Conservation (phyloP, 2,329 filamentous ascomycete genomes). For the Aspergillus hortae region DNA sequence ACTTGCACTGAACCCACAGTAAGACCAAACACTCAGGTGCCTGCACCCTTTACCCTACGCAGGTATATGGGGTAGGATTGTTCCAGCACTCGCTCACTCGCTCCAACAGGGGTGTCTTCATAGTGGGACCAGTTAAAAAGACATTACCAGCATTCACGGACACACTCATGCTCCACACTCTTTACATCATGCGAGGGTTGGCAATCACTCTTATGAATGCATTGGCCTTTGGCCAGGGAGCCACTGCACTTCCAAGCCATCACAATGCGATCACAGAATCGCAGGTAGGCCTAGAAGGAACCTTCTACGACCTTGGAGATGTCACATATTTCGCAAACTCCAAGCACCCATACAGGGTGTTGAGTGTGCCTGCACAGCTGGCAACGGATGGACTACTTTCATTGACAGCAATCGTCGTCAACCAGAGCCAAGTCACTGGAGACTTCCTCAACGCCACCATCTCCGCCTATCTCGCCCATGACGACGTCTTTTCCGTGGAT, state of each 20-base stretch:
- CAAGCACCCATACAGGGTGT: not conserved
- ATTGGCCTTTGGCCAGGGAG: not conserved
- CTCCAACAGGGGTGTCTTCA: no score
- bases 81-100: not conserved
- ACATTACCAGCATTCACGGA: not conserved
- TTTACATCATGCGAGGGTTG: not conserved
- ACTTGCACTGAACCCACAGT: no score
- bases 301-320: not conserved
- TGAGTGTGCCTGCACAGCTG: not conserved
- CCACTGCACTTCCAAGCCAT: not conserved
- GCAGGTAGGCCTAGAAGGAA: not conserved
- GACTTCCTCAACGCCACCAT: slow-evolving; percentile 1
- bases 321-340: slow-evolving; percentile 7
- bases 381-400: not conserved
- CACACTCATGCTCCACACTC: not conserved
- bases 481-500: slow-evolving; percentile 10
- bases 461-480: slow-evolving; percentile 3
- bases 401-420: slow-evolving; percentile 6
- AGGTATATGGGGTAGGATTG: not conserved
- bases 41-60: no score
- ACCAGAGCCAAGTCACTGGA: slow-evolving; percentile 6
- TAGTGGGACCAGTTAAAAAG: not conserved
- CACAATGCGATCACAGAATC: not conserved
- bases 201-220: not conserved
- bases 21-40: no score